Evolutionary conservation across 257 asterid species (phyloP), one percentile per base, ranked within the genome.

Genomic region (Salvia hispanica): DNA sequence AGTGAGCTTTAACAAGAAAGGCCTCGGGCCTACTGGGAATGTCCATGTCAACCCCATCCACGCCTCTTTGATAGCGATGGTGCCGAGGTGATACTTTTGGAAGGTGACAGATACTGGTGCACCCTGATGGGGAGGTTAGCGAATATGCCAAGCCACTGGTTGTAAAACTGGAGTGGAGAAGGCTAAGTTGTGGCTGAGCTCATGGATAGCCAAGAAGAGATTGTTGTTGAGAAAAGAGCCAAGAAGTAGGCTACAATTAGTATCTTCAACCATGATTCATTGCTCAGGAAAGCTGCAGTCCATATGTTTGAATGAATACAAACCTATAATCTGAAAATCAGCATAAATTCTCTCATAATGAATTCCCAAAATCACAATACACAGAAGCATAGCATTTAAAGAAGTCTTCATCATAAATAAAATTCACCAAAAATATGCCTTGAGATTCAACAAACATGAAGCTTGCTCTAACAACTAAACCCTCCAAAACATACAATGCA

Each of bases 1-100:
- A 3, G 3, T 81, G 69, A n/a, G 82, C 88, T 13, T 61, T 84
- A 8, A 90, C 97, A 7, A 80, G 40, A 45, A 70, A 77, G 81
- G 88, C 90, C 69, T 93, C 99, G 0, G 85, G 50, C 4, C 43
- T 81, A 58, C 84, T 88, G 2, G 99, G 99, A 10, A 93, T 57
- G 66, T 93, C 99, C 96, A 90, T 86, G 66, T 93, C 99, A 2
- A 93, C 70, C 9, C 97, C 99, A 15, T 93, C 96, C 8, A 90
- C 94, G 0, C 99, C 99, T 76, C n/a, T n/a, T n/a, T 93, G 99
- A 71, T 76, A 93, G 3, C 95, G 89, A 50, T 93, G 99, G 82
- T 93, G 97, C 86, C 99, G 14, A 93, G 99, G 52, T 93, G 97
- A 33, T 93, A 93, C 75, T 93, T 93, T 78, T 93, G 99, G 84